phyloP scores from a whole-genome alignment of 1,284 basidiomycete species.

The Pseudozyma pruni region DNA sequence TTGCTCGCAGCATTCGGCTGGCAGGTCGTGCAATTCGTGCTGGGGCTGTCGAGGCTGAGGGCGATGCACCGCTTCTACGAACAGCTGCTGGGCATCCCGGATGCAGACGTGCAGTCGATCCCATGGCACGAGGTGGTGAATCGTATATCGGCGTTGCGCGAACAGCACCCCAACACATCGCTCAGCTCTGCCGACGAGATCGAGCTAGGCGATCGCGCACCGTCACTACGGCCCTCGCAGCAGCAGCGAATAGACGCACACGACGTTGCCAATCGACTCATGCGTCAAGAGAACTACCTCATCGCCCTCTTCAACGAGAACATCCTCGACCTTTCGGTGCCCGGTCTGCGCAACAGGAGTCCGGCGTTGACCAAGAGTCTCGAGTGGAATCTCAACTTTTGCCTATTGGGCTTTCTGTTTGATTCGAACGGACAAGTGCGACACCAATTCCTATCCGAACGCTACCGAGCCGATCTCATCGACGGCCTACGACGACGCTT shows the following conservation, averaged over 20 bases:
- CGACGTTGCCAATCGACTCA: slow-evolving; percentile 93
- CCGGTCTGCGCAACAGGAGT: slow-evolving; percentile 69
- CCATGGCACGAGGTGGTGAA: slow-evolving; percentile 95
- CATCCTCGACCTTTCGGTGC: slow-evolving; percentile 83
- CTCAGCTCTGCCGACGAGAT: slow-evolving; percentile 68
- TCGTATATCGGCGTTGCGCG: slow-evolving; percentile 73
- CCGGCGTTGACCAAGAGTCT: slow-evolving; percentile 85
- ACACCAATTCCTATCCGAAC: slow-evolving; percentile 87
- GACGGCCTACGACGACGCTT: slow-evolving; percentile 84
- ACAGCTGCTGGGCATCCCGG: slow-evolving; percentile 73
- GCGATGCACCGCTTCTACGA: slow-evolving; percentile 91
- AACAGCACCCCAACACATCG: slow-evolving; percentile 55
- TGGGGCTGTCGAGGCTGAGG: slow-evolving; percentile 77
- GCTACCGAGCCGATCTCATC: slow-evolving; percentile 80
- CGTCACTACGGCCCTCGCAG: slow-evolving; percentile 44
- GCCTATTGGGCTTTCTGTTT: slow-evolving; percentile 92
- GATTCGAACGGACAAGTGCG: slow-evolving; percentile 86
- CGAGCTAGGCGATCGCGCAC: slow-evolving; percentile 51
- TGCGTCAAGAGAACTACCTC: slow-evolving; percentile 97
- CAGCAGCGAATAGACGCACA: slow-evolving; percentile 78
- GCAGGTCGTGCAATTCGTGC: slow-evolving; percentile 71
- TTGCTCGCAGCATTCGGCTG: slow-evolving; percentile 80
- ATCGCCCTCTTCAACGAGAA: slow-evolving; percentile 98
- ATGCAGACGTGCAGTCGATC: slow-evolving; percentile 92
- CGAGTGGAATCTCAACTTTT: slow-evolving; percentile 96